These are phyloP conservation scores for Abrus pulchellus DNA, from an alignment of 306 rosid genomes.

Conservation along the genomic window DNA sequence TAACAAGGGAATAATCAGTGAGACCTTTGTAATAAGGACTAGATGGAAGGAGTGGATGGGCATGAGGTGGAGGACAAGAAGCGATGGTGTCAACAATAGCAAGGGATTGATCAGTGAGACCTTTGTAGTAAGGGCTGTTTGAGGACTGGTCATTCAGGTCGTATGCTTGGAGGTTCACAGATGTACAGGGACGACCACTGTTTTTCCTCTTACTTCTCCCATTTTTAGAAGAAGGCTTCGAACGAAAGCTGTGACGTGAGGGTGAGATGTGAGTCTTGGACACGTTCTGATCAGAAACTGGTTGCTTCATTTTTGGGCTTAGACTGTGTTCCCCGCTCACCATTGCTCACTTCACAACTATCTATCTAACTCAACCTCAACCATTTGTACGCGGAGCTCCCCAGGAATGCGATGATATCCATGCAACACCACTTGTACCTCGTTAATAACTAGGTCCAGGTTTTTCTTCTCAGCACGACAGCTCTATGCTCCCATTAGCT, in stretches of 20 bases:
- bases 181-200: neutral
- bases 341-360: neutral
- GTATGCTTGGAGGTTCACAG: neutral
- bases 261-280: conserved; percentile 31
- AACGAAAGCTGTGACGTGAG: neutral
- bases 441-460: conserved; percentile 7
- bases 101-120: conserved; percentile 53
- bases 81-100: neutral
- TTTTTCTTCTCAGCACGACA: neutral
- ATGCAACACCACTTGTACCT: neutral
- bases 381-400: neutral
- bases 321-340: neutral
- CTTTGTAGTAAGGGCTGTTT: conserved; percentile 52
- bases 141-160: neutral
- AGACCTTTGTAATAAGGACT: conserved; percentile 59
- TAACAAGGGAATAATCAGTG: conserved; percentile 44
- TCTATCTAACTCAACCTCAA: no score
- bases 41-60: neutral
- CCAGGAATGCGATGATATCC: conserved; percentile 8
- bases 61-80: neutral
- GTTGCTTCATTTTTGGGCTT: conserved; percentile 1
- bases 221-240: neutral
- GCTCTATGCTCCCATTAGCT: neutral
- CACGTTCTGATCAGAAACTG: conserved; percentile 17
- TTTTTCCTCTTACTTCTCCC: conserved; percentile 3